Evolutionary conservation across 73 alveolate species (phyloP), one percentile per base, ranked within the genome.

Genomic region (Tetrahymena borealis): DNA sequence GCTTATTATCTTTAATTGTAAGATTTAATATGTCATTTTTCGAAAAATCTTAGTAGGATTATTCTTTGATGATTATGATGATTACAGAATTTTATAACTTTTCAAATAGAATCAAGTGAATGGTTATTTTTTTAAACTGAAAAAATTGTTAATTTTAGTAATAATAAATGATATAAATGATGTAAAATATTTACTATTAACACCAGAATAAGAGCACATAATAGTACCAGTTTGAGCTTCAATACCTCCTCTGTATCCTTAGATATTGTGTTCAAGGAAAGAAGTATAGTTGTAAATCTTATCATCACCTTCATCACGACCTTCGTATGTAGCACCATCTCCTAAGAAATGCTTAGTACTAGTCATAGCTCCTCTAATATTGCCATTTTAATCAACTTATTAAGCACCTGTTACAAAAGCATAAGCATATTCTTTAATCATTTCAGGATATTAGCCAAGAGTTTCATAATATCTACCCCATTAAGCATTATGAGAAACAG

Each of bases 401-500:
- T 79, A 40, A 9, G 90, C 94, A 20, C 94, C 94, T 91, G 20
- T 32, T 13, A 94, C 95, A 36, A 39, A 94, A 33, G 91, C 92
- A 39, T 79, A 39, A 7, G 96, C 94, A 28, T 91, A 91, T 39
- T 79, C 60, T 39, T 90, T 39, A n/a, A 94, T 60, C 38, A 31
- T 33, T 2, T 18, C 39, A 37, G 95, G 91, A 15, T 92, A 33
- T 3, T 35, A 38, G 32, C 96, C 96, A 18, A 94, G 15, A 31
- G 96, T 91, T 78, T 94, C 96, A 90, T 94, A 94, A 33, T 43
- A 91, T 91, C 96, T 90, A 15, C 96, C 96, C 96, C 96, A 94
- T 94, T 94, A 40, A 13, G 94, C 91, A 91, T 91, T 94, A 39
- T 94, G 96, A 40, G 96, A 79, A 37, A 94, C 96, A 11, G 96